Percentiles rank a stretch among this genome's conserved stretches.
phyloP scores from a whole-genome alignment of 2,329 filamentous ascomycete species.

The Cryphonectria radicalis region DNA sequence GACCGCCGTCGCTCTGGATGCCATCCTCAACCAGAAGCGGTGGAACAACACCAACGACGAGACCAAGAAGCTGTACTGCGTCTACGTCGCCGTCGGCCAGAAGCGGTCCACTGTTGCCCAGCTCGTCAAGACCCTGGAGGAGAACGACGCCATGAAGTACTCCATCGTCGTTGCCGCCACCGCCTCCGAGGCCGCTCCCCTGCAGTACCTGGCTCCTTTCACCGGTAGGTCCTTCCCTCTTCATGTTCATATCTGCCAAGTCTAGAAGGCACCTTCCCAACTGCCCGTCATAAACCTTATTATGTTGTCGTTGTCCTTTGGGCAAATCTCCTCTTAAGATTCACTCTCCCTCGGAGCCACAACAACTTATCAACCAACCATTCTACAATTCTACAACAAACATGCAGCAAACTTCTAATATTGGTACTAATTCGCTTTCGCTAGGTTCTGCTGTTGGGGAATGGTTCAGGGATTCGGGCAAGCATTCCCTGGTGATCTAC shows the following conservation, averaged over 20 bases:
- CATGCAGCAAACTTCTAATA: no score
- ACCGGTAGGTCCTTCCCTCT: conserved; percentile 59
- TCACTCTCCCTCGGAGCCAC: no score
- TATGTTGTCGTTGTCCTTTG: not conserved
- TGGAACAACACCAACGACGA: conserved; percentile 91
- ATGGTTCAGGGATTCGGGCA: conserved; percentile 81
- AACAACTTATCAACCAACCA: not conserved
- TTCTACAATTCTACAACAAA: no score
- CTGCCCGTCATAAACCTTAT: no score
- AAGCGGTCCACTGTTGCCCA: conserved; percentile 99
- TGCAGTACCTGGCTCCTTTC: conserved; percentile 95
- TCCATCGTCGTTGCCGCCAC: conserved; percentile 91
- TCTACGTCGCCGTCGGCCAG: conserved; percentile 99
- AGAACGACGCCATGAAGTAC: conserved; percentile 99
- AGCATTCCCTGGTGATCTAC: conserved; percentile 87
- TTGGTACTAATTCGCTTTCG: not conserved
- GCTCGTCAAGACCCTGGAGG: conserved; percentile 99
- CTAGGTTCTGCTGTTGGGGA: conserved; percentile 56
- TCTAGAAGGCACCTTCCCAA: not conserved
- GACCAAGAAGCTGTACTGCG: conserved; percentile 98
- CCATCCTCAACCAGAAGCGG: conserved; percentile 99
- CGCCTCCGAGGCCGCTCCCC: conserved; percentile 92
- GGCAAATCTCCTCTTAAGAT: not conserved
- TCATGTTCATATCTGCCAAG: not conserved
- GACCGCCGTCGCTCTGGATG: conserved; percentile 96